These are phyloP conservation scores for Mucor sp. DNA, from an alignment of 371 early-diverging fungal genomes.

Conservation along the genomic window DNA sequence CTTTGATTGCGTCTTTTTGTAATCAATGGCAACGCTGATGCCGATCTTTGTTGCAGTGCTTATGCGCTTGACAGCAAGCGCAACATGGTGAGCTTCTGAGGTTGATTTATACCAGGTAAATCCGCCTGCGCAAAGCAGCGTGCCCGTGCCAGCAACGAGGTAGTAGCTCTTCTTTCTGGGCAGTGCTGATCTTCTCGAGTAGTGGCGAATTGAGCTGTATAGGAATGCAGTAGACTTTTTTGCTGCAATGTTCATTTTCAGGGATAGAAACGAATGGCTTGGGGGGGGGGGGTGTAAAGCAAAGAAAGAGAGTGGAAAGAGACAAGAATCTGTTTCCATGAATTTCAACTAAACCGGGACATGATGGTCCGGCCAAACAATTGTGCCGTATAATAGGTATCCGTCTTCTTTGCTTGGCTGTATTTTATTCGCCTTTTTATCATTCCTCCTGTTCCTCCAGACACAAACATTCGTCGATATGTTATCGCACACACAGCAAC, in stretches of 20 bases:
- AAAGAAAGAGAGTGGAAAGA: not conserved
- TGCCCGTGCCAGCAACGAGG: not conserved
- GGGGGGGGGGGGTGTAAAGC: not conserved
- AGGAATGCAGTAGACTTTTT: not conserved
- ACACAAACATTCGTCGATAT: not conserved
- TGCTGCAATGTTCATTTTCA: not conserved
- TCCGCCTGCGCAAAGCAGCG: slow-evolving; percentile 9
- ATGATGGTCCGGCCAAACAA: not conserved
- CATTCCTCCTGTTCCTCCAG: not conserved
- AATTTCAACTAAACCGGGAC: not conserved
- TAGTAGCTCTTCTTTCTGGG: not conserved
- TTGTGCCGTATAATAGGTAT: not conserved
- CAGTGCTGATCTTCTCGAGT: not conserved
- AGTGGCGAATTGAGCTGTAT: not conserved
- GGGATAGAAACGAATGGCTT: not conserved
- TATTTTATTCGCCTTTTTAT: not conserved
- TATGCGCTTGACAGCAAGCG: slow-evolving; percentile 43
- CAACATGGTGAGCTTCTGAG: slow-evolving; percentile 40
- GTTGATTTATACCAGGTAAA: slow-evolving; percentile 19
- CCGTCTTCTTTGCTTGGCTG: not conserved
- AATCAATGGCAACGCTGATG: slow-evolving; percentile 55
- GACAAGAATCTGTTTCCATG: not conserved
- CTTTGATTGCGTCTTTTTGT: slow-evolving; percentile 56
- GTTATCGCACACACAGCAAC: slow-evolving; percentile 11
- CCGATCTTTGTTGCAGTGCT: slow-evolving; percentile 47